Base-by-base conservation (phyloP, 2,329 filamentous ascomycete genomes). In the Seiridium unicorne region DNA sequence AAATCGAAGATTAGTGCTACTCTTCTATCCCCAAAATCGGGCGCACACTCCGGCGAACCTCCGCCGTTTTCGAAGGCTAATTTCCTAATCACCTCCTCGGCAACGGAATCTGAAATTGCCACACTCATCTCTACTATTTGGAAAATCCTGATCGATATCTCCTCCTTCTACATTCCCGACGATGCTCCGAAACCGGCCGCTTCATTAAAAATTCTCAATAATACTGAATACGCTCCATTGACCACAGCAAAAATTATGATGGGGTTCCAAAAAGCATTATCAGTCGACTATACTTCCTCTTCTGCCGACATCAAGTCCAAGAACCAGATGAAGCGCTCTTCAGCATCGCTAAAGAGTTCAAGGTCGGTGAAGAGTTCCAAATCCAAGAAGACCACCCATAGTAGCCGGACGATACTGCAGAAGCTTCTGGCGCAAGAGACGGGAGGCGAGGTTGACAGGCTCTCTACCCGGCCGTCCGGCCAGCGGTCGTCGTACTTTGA, bases 31-130 rank as follows among this genome's bases (percentile, higher is more conserved):
- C 13, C 38, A 7, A 58, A 64, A 1, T 44, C 61, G 3, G 51
- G 59, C 13, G 47, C 48, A 8, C 63, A 61, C n/a, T 49, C 59
- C 8, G 62, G 38, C 40, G 63, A 69, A 57, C 62, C 65, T 44
- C 66, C 74, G 44, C 63, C 74, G 0, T 77, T 83, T 34, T 79
- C 81, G 1, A 81, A 81, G 59, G 83, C 82, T 47, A 84, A 88
- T 68, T 86, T 83, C 64, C 74, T 87, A 8, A 76, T 89, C 32
- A 80, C 83, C 0, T 83, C 81, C 2, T 79, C 77, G 1, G 85
- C 86, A 3, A 82, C 76, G 6, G 79, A 82, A 11, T 67, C 74
- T 3, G 85, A 88, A 64, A 81, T 86, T 40, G 75, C 79, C 0
- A 78, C 74, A 0, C 84, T 88, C 62, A 75, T 88, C 36, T 77